A percentile compares a stretch with the other conserved stretches of the same genome.
Evolutionary conservation across 148 eudicot species (phyloP).

Genomic region (Rhododendron mucronatum): DNA sequence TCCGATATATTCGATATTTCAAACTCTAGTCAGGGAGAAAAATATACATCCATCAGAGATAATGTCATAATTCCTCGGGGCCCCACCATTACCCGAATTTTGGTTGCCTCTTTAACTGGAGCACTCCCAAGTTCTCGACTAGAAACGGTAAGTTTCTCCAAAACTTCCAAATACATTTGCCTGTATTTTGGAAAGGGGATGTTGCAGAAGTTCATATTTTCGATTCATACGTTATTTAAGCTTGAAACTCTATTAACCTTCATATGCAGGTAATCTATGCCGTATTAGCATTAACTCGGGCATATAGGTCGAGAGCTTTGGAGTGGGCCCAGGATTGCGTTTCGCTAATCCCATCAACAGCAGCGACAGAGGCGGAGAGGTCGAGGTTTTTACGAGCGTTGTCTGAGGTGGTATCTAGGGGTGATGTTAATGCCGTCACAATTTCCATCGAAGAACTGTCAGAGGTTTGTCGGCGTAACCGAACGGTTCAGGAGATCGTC

Average conservation of each 20-base stretch:
- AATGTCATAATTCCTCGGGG: slow-evolving; percentile 83
- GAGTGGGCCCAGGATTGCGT: slow-evolving; percentile 83
- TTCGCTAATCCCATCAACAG: slow-evolving; percentile 72
- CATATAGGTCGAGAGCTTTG: slow-evolving; percentile 57
- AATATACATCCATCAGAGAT: slow-evolving; percentile 62
- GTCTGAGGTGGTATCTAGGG: slow-evolving; percentile 75
- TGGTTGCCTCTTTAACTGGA: slow-evolving; percentile 84
- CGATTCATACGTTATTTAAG: not conserved
- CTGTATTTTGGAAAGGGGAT: not conserved
- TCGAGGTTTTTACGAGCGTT: slow-evolving; percentile 73
- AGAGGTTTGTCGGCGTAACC: slow-evolving; percentile 95
- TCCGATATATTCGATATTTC: slow-evolving; percentile 85
- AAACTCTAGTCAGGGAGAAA: slow-evolving; percentile 56
- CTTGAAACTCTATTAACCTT: not conserved
- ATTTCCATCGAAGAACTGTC: slow-evolving; percentile 85
- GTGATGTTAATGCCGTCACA: slow-evolving; percentile 42
- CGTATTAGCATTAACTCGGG: slow-evolving; percentile 60
- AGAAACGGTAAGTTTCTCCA: slow-evolving; percentile 48
- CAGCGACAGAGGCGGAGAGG: slow-evolving; percentile 74
- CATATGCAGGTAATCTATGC: slow-evolving; percentile 72
- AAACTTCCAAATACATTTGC: not conserved
- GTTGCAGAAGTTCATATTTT: not conserved
- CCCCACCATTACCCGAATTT: slow-evolving; percentile 65
- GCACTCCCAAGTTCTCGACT: slow-evolving; percentile 94
- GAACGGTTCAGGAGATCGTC: slow-evolving; percentile 95